These are phyloP conservation scores for Pinus tabuliformis DNA, from an alignment of 75 land plant species.

Conservation along the genomic window DNA sequence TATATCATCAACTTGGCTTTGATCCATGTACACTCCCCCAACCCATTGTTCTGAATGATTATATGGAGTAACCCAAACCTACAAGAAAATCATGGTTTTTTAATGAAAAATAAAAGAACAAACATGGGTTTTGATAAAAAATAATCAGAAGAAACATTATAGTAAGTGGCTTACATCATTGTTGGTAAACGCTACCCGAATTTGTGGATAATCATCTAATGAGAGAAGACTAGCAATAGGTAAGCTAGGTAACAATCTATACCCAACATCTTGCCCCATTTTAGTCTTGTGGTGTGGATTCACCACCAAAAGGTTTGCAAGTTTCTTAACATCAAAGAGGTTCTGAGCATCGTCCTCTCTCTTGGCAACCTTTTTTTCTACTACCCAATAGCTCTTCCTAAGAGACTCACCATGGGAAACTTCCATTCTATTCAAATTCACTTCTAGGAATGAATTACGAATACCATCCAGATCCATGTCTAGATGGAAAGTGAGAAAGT, in stretches of 20 bases:
- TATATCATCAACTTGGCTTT: slow-evolving; percentile 67
- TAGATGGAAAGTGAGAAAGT: slow-evolving; percentile 56
- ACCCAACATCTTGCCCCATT: slow-evolving; percentile 60
- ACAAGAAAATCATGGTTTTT: not conserved
- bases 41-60: slow-evolving; percentile 59
- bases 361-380: slow-evolving; percentile 39
- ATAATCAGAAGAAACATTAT: too few species aligned
- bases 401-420: slow-evolving; percentile 15
- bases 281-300: slow-evolving; percentile 57
- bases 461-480: slow-evolving; percentile 73
- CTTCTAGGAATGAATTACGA: slow-evolving; percentile 51
- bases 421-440: slow-evolving; percentile 31
- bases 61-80: slow-evolving; percentile 60
- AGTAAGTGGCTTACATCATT: slow-evolving; percentile 14
- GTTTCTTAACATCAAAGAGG: slow-evolving; percentile 30
- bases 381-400: slow-evolving; percentile 61
- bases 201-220: slow-evolving; percentile 56
- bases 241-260: slow-evolving; percentile 38
- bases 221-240: slow-evolving; percentile 31
- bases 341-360: slow-evolving; percentile 53
- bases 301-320: slow-evolving; percentile 41
- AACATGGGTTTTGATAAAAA: not conserved
- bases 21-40: slow-evolving; percentile 44
- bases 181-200: slow-evolving; percentile 49
- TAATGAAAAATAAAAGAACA: not conserved